Evolutionary conservation across 139 green algal species (phyloP), one percentile per base, ranked within the genome.

Genomic region (Deuterostichococcus epilithicus): DNA sequence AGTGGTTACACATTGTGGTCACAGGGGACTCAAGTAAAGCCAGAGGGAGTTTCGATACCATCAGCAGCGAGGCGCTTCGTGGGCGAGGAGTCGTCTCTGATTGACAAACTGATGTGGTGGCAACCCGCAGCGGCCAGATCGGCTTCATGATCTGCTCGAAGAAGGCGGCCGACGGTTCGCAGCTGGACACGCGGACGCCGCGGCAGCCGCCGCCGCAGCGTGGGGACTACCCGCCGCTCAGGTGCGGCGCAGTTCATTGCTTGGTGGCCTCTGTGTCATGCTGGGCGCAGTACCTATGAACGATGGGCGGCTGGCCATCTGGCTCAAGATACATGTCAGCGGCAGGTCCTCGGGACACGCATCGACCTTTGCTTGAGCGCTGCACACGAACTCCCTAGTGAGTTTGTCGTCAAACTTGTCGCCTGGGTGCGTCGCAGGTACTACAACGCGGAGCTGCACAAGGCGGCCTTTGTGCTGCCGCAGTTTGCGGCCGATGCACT

Each of bases 131-230:
- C 72, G 93, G 93, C 26, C 93, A 97, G 83, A 99, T 99, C 73
- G 96, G 96, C 2, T 98, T 99, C 86, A 93, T 99, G 91, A 70
- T 99, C 10, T 98, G 94, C 85, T 83, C 87, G 60, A 99, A 98
- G 87, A 86, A 83, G 1, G 32, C 76, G 18, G 58, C 70, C 36
- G 80, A 67, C 0, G 80, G 74, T 4, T 59, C 25, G 3, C 68
- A 83, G 39, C 63, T 88, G 59, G 87, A 95, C 70, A 76, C 87
- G 22, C 76, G 85, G 1, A 37, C 70, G 30, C 79, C 92, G 52
- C 81, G 36, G 66, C 74, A 39, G 86, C 90, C 22, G 77, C 60
- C 0, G 13, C 74, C 3, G 37, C 77, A 39, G 30, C 68, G 33
- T 60, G 60, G 13, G 66, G 83, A 70, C 22, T 83, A 83, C 59